These are phyloP conservation scores for Euphrasia confusa DNA, from an alignment of 257 asterid genomes.

Conservation along the genomic window DNA sequence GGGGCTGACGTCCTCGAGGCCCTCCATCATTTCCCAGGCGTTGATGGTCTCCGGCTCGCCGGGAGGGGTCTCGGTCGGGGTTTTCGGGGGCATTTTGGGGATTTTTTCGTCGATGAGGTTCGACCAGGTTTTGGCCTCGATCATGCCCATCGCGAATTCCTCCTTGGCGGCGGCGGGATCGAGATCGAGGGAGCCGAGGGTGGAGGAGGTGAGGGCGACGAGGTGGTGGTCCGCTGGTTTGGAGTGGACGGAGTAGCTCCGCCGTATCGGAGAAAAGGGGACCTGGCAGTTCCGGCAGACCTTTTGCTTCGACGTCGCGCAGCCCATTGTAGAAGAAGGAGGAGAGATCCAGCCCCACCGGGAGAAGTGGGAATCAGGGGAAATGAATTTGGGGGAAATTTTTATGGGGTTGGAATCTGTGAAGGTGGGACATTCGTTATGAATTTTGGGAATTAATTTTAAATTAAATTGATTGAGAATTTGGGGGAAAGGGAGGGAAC, in stretches of 20 bases:
- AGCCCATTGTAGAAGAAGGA: constrained; percentile 52
- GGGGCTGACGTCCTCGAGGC: constrained; percentile 70
- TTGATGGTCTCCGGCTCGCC: constrained; percentile 85
- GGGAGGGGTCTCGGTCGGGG: constrained; percentile 64
- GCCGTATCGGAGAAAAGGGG: constrained; percentile 56
- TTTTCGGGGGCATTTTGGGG: constrained; percentile 57
- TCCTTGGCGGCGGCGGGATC: constrained; percentile 51
- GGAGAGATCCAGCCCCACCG: neutral
- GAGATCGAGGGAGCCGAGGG: constrained; percentile 70
- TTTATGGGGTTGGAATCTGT: constrained; percentile 9
- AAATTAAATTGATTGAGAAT: too few species aligned
- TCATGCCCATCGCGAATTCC: constrained; percentile 62
- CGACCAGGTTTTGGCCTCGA: constrained; percentile 88
- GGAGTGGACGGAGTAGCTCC: constrained; percentile 47
- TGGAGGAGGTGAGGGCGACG: constrained; percentile 83
- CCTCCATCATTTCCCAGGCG: constrained; percentile 94
- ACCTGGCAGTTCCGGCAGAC: constrained; percentile 65
- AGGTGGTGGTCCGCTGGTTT: constrained; percentile 49
- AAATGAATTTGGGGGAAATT: neutral
- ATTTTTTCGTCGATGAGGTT: constrained; percentile 66
- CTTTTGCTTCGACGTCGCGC: constrained; percentile 62
- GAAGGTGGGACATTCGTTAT: too few species aligned
- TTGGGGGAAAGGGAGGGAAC: too few species aligned
- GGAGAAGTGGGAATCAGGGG: neutral
- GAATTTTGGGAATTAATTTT: too few species aligned